Conservation (phyloP, 768 basidiomycete species). For the Tephrocybe sp. region DNA sequence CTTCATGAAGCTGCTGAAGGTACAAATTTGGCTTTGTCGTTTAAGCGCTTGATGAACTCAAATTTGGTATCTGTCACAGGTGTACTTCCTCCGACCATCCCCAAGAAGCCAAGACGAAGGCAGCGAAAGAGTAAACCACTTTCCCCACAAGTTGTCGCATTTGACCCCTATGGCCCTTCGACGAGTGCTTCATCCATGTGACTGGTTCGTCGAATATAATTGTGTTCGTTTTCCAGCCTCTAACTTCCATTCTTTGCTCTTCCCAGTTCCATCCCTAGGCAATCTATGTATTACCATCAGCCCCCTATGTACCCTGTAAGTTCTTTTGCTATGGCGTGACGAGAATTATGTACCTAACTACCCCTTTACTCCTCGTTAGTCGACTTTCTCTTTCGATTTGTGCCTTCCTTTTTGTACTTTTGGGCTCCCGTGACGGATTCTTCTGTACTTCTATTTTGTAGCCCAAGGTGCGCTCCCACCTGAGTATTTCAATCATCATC, state of each 20-base stretch:
- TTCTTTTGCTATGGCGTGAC: too few relatives aligned
- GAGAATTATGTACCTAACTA: too few relatives aligned
- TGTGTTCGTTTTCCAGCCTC: not conserved
- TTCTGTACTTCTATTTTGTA: not conserved
- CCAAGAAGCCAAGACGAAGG: conserved; percentile 10
- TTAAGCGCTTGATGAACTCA: not conserved
- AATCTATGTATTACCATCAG: not conserved
- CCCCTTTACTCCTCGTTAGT: too few relatives aligned
- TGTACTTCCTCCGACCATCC: not conserved
- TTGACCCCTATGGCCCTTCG: conserved; percentile 18
- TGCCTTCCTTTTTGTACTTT: not conserved
- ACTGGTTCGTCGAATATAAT: not conserved
- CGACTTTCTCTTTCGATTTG: not conserved
- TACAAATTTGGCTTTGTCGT: not conserved
- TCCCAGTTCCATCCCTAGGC: not conserved
- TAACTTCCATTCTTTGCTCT: not conserved
- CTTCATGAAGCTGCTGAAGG: conserved; percentile 1
- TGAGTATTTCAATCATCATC: not conserved
- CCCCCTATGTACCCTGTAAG: not conserved
- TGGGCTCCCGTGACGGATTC: not conserved
- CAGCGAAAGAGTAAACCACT: conserved; percentile 2
- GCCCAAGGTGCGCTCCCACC: not conserved
- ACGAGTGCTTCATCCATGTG: conserved; percentile 12
- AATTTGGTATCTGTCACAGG: too few relatives aligned
- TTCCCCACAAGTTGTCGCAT: conserved; percentile 3